phyloP scores from a whole-genome alignment of 2,329 filamentous ascomycete genomes.

The Aspergillus ochraceoroseus region DNA sequence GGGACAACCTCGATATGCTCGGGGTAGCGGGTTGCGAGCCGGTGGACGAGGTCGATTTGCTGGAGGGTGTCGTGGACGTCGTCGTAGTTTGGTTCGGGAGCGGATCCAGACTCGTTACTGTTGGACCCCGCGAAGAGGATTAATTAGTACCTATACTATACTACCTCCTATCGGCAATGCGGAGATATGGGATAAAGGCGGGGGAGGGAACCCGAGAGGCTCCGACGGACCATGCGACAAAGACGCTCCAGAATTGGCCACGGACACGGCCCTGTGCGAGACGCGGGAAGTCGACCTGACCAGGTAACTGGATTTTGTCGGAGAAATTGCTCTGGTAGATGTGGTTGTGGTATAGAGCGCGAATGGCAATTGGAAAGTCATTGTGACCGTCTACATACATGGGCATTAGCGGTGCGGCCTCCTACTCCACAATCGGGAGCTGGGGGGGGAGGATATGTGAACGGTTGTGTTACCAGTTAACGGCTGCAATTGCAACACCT shows the following conservation, averaged over 20 bases:
- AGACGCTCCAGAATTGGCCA: constrained; percentile 93
- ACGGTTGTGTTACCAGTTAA: constrained; percentile 7
- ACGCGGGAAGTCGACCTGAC: constrained; percentile 75
- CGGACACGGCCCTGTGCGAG: constrained; percentile 62
- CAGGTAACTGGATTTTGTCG: constrained; percentile 41
- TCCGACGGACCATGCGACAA: constrained; percentile 48
- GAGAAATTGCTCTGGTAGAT: constrained; percentile 72
- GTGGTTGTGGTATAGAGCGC: constrained; percentile 64
- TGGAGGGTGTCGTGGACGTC: constrained; percentile 27
- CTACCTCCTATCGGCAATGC: too few species aligned
- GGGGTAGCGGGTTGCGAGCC: constrained; percentile 20
- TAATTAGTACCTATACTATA: too few species aligned
- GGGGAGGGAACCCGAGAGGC: too few species aligned
- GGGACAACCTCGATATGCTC: constrained; percentile 5
- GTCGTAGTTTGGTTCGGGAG: constrained; percentile 2
- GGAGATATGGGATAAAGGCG: not conserved
- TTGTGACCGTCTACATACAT: constrained; percentile 74
- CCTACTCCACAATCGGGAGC: not conserved
- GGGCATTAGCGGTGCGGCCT: not conserved
- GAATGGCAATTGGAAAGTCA: constrained; percentile 73
- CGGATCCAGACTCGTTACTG: constrained; percentile 2
- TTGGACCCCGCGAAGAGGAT: constrained; percentile 56
- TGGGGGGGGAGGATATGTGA: too few species aligned
- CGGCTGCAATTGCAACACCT: constrained; percentile 10
- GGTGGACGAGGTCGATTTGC: constrained; percentile 36